phyloP scores from a whole-genome alignment of 768 basidiomycete species.

The Lactifluus pinguis region DNA sequence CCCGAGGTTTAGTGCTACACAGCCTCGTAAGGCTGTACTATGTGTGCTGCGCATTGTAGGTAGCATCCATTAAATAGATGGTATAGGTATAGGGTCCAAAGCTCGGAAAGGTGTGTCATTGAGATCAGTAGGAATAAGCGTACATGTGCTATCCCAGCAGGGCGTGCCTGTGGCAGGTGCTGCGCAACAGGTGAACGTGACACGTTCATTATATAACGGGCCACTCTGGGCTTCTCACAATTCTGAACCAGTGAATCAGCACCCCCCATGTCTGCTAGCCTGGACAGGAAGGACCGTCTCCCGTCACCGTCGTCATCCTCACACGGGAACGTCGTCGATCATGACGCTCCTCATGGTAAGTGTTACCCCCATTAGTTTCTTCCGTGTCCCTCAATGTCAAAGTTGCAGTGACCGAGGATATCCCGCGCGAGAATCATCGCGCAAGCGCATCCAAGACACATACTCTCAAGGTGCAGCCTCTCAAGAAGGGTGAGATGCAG shows the following conservation, averaged over 20 bases:
- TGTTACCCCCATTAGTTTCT: conserved; percentile 1
- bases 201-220: background rate
- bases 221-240: background rate
- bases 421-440: background rate
- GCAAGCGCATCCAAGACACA: conserved; percentile 21
- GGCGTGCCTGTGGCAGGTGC: background rate
- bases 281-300: conserved; percentile 15
- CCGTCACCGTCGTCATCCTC: conserved; percentile 6
- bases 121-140: too few relatives aligned
- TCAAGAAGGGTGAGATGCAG: conserved; percentile 85
- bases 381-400: conserved; percentile 11
- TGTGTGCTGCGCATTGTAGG: background rate
- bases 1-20: background rate
- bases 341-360: conserved; percentile 18
- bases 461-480: conserved; percentile 74
- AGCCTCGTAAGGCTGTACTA: too few relatives aligned
- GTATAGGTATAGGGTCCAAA: too few relatives aligned
- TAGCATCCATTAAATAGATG: background rate
- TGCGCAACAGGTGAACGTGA: background rate
- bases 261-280: background rate
- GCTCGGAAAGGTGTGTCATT: too few relatives aligned
- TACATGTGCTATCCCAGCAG: background rate
- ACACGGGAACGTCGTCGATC: conserved; percentile 18
- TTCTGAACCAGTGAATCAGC: too few relatives aligned
- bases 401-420: conserved; percentile 55